Conservation (phyloP, 139 green algal species). For the Volvox africanus region DNA sequence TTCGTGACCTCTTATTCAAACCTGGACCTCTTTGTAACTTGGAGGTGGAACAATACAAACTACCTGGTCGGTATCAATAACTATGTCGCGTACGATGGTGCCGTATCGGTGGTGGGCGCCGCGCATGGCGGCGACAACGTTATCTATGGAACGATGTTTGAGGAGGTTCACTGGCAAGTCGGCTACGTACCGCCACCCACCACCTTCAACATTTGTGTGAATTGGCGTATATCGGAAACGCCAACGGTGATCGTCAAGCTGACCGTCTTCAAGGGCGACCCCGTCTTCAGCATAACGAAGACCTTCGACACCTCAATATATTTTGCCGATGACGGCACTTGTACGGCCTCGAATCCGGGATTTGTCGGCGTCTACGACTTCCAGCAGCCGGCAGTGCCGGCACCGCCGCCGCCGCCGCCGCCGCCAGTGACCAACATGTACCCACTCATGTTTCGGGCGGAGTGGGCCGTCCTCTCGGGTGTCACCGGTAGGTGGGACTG, state of each 20-base stretch:
- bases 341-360: background rate
- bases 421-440: background rate
- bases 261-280: background rate
- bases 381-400: background rate
- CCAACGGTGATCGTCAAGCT: background rate
- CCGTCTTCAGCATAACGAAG: background rate
- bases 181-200: background rate
- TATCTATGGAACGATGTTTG: background rate
- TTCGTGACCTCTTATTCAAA: background rate
- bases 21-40: background rate
- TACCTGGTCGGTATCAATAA: background rate
- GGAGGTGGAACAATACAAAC: background rate
- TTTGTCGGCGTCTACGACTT: slow-evolving; percentile 2
- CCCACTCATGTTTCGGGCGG: background rate
- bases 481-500: background rate
- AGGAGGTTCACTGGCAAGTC: background rate
- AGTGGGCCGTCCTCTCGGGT: background rate
- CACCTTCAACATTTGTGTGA: background rate
- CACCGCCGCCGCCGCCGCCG: background rate
- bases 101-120: background rate
- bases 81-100: background rate
- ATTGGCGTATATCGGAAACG: background rate
- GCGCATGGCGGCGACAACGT: slow-evolving; percentile 6
- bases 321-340: background rate
- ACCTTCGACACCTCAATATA: background rate